Evolutionary conservation across 805 yeast species (phyloP).

Genomic region (Saccharomycopsis schoenii): DNA sequence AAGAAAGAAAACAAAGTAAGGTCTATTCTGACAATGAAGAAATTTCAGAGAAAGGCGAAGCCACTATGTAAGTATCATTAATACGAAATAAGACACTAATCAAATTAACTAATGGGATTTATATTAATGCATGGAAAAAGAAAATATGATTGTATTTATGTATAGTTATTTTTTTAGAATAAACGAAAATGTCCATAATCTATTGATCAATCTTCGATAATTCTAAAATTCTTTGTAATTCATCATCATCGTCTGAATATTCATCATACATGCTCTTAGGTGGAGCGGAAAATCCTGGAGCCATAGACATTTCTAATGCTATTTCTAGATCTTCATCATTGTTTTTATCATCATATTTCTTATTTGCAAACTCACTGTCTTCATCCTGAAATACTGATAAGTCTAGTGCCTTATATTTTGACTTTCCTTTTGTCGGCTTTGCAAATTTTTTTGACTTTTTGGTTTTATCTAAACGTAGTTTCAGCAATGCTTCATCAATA

Average conservation of each 20-base stretch:
- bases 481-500: neutral
- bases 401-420: constrained; percentile 7
- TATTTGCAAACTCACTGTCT: neutral
- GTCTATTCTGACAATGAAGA: neutral
- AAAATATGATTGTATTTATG: too few relatives aligned
- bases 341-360: neutral
- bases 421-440: constrained; percentile 1
- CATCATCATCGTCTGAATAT: constrained; percentile 5
- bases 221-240: constrained; percentile 12
- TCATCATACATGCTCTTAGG: neutral
- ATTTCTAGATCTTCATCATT: constrained; percentile 2
- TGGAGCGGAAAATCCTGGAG: neutral
- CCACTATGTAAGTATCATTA: neutral
- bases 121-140: too few relatives aligned
- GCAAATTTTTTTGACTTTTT: neutral
- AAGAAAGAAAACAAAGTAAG: constrained; percentile 21
- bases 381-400: constrained; percentile 3
- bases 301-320: constrained; percentile 6
- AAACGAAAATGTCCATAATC: neutral
- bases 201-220: constrained; percentile 15
- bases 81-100: neutral
- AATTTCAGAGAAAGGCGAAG: neutral
- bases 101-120: neutral
- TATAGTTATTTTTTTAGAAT: too few relatives aligned
- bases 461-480: neutral